phyloP scores from a whole-genome alignment of 805 yeast genomes.

The Cyberlindnera euphorbiiphila region DNA sequence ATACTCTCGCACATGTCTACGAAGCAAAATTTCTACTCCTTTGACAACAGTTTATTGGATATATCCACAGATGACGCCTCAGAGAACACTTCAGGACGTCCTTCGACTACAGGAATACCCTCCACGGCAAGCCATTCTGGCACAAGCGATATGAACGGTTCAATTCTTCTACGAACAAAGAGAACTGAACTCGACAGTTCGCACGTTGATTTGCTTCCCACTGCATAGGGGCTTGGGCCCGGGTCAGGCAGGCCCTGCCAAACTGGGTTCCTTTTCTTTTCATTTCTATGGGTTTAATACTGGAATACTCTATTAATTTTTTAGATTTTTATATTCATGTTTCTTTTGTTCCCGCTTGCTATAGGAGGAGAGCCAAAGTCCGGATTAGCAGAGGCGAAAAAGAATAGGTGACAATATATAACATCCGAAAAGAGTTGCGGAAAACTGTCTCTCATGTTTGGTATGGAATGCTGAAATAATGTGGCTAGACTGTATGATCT shows the following conservation, averaged over 20 bases:
- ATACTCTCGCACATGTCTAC: background rate
- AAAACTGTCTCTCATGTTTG: too few relatives aligned
- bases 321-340: too few relatives aligned
- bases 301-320: background rate
- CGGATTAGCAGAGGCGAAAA: too few relatives aligned
- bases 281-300: background rate
- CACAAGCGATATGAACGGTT: background rate
- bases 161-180: constrained; percentile 9
- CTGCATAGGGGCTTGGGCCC: constrained; percentile 7
- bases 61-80: background rate
- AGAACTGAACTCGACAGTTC: constrained; percentile 4
- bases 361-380: too few relatives aligned
- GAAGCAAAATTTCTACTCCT: background rate
- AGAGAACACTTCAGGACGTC: background rate
- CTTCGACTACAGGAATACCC: background rate
- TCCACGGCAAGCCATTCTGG: background rate
- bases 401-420: too few relatives aligned
- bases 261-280: background rate
- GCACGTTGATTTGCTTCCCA: constrained; percentile 8
- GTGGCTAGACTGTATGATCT: too few relatives aligned
- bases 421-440: too few relatives aligned
- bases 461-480: too few relatives aligned
- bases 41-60: background rate
- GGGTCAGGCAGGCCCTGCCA: too few relatives aligned
- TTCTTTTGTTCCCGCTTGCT: too few relatives aligned